Evolutionary conservation across 495 filamentous ascomycete species (phyloP).

Genomic region (Talaromyces proteolyticus): DNA sequence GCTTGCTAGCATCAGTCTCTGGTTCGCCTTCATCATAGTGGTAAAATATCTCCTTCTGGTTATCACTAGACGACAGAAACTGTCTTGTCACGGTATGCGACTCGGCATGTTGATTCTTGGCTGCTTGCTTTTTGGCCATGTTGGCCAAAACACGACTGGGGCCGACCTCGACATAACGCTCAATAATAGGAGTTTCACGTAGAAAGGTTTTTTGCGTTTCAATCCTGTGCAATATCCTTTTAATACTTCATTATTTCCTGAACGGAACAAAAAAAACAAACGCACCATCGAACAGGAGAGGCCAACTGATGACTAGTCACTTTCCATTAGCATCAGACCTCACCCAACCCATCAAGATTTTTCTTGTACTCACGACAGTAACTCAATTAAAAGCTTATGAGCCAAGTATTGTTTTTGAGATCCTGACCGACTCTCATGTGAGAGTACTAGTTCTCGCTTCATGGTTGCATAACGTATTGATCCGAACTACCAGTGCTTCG

Average conservation of each 20-base stretch:
- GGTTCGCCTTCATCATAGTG: background rate
- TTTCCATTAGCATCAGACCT: no score
- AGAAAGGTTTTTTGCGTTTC: constrained; percentile 10
- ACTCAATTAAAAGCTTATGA: no score
- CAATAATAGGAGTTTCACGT: constrained; percentile 5
- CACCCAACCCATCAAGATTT: no score
- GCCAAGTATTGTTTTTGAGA: no score
- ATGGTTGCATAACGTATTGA: no score
- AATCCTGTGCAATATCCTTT: constrained; percentile 4
- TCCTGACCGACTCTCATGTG: no score
- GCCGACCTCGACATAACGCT: constrained; percentile 10
- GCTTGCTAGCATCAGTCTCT: constrained; percentile 33
- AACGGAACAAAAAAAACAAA: background rate
- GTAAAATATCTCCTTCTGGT: background rate
- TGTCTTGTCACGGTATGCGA: background rate
- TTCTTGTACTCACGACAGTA: no score
- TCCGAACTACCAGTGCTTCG: no score
- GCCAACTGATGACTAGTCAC: constrained; percentile 10
- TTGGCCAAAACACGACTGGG: constrained; percentile 4
- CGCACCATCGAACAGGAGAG: constrained; percentile 6
- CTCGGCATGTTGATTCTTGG: background rate
- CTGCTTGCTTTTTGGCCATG: constrained; percentile 6
- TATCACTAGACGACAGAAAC: background rate
- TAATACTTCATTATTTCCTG: no score
- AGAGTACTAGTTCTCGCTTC: no score